Evolutionary conservation across 352 stramenopile species (phyloP).

Genomic region (Globisporangium acanthophoron): DNA sequence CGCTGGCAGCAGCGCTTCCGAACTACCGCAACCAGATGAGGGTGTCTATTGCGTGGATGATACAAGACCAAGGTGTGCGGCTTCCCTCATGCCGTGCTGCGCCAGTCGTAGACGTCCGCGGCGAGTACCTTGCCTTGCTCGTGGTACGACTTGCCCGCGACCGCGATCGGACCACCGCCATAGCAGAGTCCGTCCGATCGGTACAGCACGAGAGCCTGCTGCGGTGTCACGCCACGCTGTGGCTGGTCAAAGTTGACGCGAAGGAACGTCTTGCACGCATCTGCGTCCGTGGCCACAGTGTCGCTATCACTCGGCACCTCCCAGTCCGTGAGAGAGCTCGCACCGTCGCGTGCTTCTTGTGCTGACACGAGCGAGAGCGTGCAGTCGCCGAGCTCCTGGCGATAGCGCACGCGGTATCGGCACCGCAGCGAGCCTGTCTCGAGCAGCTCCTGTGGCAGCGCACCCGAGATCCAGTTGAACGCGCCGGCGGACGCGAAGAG

Average conservation of each 20-base stretch:
- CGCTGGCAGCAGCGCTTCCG: too few relatives aligned
- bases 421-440: constrained; percentile 45
- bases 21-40: too few relatives aligned
- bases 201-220: constrained; percentile 87
- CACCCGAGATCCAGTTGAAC: constrained; percentile 91
- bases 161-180: constrained; percentile 65
- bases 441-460: constrained; percentile 33
- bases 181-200: constrained; percentile 73
- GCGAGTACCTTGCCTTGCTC: constrained; percentile 45
- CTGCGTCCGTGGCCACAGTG: constrained; percentile 5
- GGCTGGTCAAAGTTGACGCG: constrained; percentile 77
- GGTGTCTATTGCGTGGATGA: too few relatives aligned
- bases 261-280: constrained; percentile 24
- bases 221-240: constrained; percentile 77
- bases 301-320: constrained; percentile 8
- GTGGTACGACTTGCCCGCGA: constrained; percentile 61
- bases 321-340: constrained; percentile 56
- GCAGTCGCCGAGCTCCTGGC: constrained; percentile 61
- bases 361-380: constrained; percentile 54
- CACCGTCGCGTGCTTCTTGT: constrained; percentile 20
- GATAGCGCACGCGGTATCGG: constrained; percentile 79
- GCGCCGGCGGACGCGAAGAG: constrained; percentile 61
- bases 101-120: constrained; percentile 52
- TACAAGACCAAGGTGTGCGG: too few relatives aligned
- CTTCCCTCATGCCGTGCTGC: constrained; percentile 13